A percentile compares a stretch with the other conserved stretches of the same genome.
phyloP scores from a whole-genome alignment of 305 asterid genomes.

The Striga hermonthica region DNA sequence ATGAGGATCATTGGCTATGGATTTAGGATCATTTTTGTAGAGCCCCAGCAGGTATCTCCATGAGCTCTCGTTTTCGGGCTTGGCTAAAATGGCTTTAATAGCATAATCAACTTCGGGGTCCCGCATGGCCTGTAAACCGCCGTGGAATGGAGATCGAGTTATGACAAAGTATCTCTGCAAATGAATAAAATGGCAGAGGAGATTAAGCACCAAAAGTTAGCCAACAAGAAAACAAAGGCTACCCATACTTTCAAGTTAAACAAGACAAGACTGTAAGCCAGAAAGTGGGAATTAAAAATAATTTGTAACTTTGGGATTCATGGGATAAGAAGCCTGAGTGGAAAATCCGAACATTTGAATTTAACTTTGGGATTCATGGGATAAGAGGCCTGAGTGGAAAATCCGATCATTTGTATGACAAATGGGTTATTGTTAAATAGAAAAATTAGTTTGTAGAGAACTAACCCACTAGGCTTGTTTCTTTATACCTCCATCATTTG shows the following conservation, averaged over 20 bases:
- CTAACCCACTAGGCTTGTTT: too few relatives aligned
- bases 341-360: too few relatives aligned
- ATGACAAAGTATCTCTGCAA: slow-evolving; percentile 55
- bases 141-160: slow-evolving; percentile 51
- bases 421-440: neutral
- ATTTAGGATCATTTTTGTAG: slow-evolving; percentile 37
- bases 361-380: too few relatives aligned
- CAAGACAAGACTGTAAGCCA: too few relatives aligned
- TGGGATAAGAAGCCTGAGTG: too few relatives aligned
- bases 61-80: slow-evolving; percentile 56
- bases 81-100: slow-evolving; percentile 45
- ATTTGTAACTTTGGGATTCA: too few relatives aligned
- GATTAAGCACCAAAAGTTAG: neutral
- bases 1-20: slow-evolving; percentile 42
- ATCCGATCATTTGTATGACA: too few relatives aligned
- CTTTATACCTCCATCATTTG: neutral
- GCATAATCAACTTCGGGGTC: slow-evolving; percentile 59
- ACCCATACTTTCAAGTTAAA: too few relatives aligned
- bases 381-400: too few relatives aligned
- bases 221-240: neutral
- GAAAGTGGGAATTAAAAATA: too few relatives aligned
- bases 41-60: slow-evolving; percentile 66
- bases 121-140: slow-evolving; percentile 43
- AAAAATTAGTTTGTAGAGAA: neutral
- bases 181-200: neutral